Evolutionary conservation across 352 stramenopile genomes (phyloP), one percentile per base, ranked within the genome.

Genomic region (Hyaloperonospora brassicae): DNA sequence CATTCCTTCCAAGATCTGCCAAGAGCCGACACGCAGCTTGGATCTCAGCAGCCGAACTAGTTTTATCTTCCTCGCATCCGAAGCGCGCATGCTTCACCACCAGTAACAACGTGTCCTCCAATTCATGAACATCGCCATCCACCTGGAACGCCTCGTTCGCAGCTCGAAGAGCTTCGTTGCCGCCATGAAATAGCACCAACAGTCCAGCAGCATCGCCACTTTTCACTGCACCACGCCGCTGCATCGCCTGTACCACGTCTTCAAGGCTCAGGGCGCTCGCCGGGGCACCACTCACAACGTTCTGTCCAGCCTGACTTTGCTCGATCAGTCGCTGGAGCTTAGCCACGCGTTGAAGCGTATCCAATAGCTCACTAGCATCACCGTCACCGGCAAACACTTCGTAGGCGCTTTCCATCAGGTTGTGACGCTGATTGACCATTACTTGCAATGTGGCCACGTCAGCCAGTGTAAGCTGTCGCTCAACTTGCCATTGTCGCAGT

Each of bases 1-100:
- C 70, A 21, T 54, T 70, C 36, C 43, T 60, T 9, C 57, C 59
- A 6, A 83, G 62, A 10, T 66, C 59, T 7, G 75, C 58, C 21
- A 84, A 59, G 23, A 86, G 41, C 3, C 59, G 48, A 3, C 64
- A 64, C 14, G 68, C 58, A 8, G 54, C 54, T 21, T 72, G 52
- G 3, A 47, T 46, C 13, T 74, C 64, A 14, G 79, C 69, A 41
- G 58, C 23, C 1, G 53, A 17, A 4, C 55, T 24, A 7, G 11
- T 17, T 2, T 59, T 42, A 0, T 57, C 47, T 2, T 36, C 36
- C 17, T 65, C 57, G 5, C 56, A 57, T 13, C 71, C 75, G 59
- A 89, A 86, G 25, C 76, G 72, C 0, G 81, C 81, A 47, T 92
- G 81, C 52, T 92, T 92, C 21, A 92, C 79, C 13, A 92, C 76